Percentiles rank a stretch among this genome's conserved stretches.
phyloP scores from a whole-genome alignment of 805 yeast genomes.

The Metschnikowia baotianmanensis region DNA sequence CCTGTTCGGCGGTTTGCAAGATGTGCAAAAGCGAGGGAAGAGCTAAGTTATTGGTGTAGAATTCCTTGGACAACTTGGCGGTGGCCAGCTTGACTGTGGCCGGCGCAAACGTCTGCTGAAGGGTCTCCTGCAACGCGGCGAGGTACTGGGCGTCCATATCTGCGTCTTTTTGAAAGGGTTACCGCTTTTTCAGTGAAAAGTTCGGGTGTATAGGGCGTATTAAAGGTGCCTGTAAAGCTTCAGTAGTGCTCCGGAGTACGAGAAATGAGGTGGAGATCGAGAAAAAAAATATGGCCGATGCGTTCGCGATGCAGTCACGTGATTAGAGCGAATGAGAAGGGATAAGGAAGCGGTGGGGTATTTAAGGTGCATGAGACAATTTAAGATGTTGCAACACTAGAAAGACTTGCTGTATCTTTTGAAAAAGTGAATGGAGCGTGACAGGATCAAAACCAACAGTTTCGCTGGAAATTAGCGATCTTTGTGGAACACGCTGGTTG shows the following conservation, averaged over 20 bases:
- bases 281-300: background rate
- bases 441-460: too few relatives aligned
- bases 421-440: too few relatives aligned
- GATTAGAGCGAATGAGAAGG: background rate
- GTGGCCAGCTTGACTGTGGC: conserved; percentile 83
- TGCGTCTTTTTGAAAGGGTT: too few relatives aligned
- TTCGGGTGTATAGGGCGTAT: background rate
- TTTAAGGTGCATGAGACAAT: too few relatives aligned
- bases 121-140: conserved; percentile 71
- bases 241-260: background rate
- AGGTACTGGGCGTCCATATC: conserved; percentile 75
- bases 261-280: background rate
- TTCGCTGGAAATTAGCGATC: too few relatives aligned
- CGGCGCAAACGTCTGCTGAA: conserved; percentile 78
- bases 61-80: conserved; percentile 67
- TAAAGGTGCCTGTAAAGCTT: background rate
- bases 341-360: background rate
- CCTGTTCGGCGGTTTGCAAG: conserved; percentile 65
- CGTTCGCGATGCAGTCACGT: background rate
- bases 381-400: too few relatives aligned
- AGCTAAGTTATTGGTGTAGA: conserved; percentile 63
- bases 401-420: too few relatives aligned
- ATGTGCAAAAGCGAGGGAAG: conserved; percentile 83
- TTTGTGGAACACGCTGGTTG: too few relatives aligned
- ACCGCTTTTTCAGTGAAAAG: too few relatives aligned